Base-by-base conservation (phyloP, 352 stramenopile genomes). In the Pythium grandisporangium region DNA sequence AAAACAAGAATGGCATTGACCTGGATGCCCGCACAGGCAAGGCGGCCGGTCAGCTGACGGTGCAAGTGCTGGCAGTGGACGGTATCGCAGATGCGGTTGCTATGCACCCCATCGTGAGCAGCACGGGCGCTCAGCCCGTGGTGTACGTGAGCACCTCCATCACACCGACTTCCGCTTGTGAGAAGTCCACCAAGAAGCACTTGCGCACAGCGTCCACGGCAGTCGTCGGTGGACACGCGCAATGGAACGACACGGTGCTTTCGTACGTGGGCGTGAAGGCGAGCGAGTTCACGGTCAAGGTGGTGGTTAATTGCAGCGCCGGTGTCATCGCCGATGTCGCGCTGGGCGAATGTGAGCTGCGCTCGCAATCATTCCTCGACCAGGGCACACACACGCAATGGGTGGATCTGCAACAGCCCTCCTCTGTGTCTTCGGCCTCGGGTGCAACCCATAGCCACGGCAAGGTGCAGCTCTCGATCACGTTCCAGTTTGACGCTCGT, bases 1-100 rank as follows among this genome's bases (percentile, higher is more conserved):
- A 73, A 47, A 93, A 93, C 58, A 84, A 76, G 55, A 55, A 87
- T 29, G 79, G 74, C n/a, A 66, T 93, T 23, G 79, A 93, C 45
- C 21, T 88, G 25, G 48, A 75, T 33, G 27, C 53, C 33, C 63
- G 48, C 32, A 71, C 71, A 19, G 59, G 68, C 37, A 89, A 84
- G 42, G 76, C 74, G 17, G 54, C 55, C 19, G 79, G 79, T 5
- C 42, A 55, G 19, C 44, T 86, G 22, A 56, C 38, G 6, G 58
- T 93, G 43, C 55, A 72, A 27, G 70, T 90, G 16, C 39, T 81
- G 16, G 43, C 50, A 2, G 74, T 62, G 25, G 16, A 80, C 56
- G 50, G 60, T 40, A 19, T 66, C 54, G 47, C 34, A 19, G 25
- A 54, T 34, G 57, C 65, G 22, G 54, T 69, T 40, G 36, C 51